Evolutionary conservation across 2,329 filamentous ascomycete genomes (phyloP), one percentile per base, ranked within the genome.

Genomic region (Chalara sp.): DNA sequence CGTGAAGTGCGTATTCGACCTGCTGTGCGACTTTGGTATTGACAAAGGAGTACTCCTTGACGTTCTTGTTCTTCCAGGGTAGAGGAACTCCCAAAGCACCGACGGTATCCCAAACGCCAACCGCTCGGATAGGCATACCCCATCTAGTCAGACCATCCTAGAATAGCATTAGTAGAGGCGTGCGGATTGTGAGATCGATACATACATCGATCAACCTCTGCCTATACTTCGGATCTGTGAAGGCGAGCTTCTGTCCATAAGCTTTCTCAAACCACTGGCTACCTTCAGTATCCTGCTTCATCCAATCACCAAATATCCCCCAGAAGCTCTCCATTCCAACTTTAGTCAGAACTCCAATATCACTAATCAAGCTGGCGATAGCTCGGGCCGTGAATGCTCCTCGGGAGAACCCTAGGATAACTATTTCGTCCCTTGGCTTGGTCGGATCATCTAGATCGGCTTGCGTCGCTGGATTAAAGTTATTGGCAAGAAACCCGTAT

Each of bases 51-150:
- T 62, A 60, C 57, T 64, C 67, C 45, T 63, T 66, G 53, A 57
- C 56, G 28, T 53, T 51, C n/a, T 54, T 52, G 55, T 52, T 54
- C 49, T 54, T 55, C 47, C 51, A 57, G 2, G 43, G 44, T 12
- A 53, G 10, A 30, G 56, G 59, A 40, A 60, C 53, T 46, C 58
- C 58, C 12, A 61, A 51, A 13, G 59, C 31, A 48, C 59, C 73
- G 32, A 76, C 74, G 1, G 73, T 76, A 54, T 76, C 73, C 68
- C 70, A 76, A 11, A 76, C 73, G 6, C 67, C 72, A 46, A 76
- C 63, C 2, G 72, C 73, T 52, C 69, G 68, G 51, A 76, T 69
- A 1, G 58, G 52, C 51, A 61, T 57, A 6, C 58, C 54, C 55
- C 55, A 58, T 53, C 58, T 55, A 11, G 59, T 61, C 39, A 59